These are phyloP conservation scores for Cladosporium sp. DNA, from an alignment of 2,329 filamentous ascomycete genomes.

Conservation along the genomic window DNA sequence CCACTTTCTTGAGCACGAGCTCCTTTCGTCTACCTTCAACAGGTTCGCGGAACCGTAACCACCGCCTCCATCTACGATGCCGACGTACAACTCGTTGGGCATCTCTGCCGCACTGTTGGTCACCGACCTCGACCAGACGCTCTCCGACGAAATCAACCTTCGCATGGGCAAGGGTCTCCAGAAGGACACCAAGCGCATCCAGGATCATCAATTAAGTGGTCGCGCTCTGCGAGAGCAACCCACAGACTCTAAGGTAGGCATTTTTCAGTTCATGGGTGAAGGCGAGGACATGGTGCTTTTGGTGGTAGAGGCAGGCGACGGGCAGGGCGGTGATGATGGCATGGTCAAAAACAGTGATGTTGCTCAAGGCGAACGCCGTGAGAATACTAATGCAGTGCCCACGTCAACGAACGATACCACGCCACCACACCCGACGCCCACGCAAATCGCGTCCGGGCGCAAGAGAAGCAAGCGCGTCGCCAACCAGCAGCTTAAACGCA, in stretches of 20 bases:
- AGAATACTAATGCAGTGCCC: background rate
- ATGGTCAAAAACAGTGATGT: background rate
- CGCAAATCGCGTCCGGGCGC: background rate
- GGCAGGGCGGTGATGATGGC: background rate
- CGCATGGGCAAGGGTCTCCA: conserved; percentile 22
- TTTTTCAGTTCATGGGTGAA: conserved; percentile 35
- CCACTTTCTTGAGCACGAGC: background rate
- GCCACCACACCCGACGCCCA: background rate
- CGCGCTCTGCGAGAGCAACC: conserved; percentile 26
- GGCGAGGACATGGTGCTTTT: conserved; percentile 35
- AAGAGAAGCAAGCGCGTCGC: background rate
- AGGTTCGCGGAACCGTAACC: background rate
- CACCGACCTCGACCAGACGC: conserved; percentile 25
- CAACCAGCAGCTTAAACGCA: background rate
- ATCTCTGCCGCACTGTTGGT: conserved; percentile 30
- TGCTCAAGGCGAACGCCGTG: background rate
- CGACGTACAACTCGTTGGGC: conserved; percentile 32
- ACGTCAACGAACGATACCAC: background rate
- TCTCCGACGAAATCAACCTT: conserved; percentile 24
- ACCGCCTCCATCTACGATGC: conserved; percentile 26
- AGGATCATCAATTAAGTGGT: conserved; percentile 22
- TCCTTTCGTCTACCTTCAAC: conserved; percentile 12
- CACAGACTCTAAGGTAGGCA: conserved; percentile 25
- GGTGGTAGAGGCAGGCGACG: conserved; percentile 32
- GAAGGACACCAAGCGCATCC: conserved; percentile 24